Conservation (phyloP, 2,329 filamentous ascomycete species). For the Drechmeria coniospora region DNA sequence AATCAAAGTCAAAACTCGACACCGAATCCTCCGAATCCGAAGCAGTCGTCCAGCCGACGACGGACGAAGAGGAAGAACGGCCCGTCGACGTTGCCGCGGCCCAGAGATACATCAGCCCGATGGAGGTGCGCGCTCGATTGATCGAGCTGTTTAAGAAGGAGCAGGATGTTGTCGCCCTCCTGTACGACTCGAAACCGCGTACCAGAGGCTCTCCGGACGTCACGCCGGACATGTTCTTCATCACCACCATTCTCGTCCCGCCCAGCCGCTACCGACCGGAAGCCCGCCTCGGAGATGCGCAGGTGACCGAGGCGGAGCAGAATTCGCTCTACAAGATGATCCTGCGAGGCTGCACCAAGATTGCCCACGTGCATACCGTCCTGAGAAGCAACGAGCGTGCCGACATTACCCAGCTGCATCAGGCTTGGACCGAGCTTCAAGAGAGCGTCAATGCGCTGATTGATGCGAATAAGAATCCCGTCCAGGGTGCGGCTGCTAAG, state of each 20-base stretch:
- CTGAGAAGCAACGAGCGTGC: conserved; percentile 28
- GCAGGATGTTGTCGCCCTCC: conserved; percentile 63
- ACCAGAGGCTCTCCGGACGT: conserved; percentile 41
- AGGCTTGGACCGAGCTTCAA: conserved; percentile 70
- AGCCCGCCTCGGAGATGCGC: conserved; percentile 61
- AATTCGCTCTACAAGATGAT: conserved; percentile 82
- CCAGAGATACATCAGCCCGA: conserved; percentile 67
- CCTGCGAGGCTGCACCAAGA: conserved; percentile 55
- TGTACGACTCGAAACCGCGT: conserved; percentile 63
- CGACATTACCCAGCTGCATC: conserved; percentile 58
- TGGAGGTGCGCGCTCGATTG: conserved; percentile 69
- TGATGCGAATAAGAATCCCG: conserved; percentile 73
- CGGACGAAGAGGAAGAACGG: background rate
- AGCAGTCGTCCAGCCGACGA: conserved; percentile 34
- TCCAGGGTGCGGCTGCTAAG: conserved; percentile 61
- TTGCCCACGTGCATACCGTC: conserved; percentile 50
- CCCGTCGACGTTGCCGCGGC: conserved; percentile 7
- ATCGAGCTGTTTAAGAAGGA: conserved; percentile 74
- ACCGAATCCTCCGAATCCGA: conserved; percentile 47
- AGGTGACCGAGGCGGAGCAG: conserved; percentile 76
- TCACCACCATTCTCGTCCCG: conserved; percentile 72
- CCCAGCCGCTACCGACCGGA: conserved; percentile 87
- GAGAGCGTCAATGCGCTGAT: conserved; percentile 86
- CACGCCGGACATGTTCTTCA: conserved; percentile 87
- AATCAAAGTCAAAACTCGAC: conserved; percentile 23